These are phyloP conservation scores for Sphagnum magellanicum DNA, from an alignment of 228 moss, liverwort and hornwort genomes.

Conservation along the genomic window DNA sequence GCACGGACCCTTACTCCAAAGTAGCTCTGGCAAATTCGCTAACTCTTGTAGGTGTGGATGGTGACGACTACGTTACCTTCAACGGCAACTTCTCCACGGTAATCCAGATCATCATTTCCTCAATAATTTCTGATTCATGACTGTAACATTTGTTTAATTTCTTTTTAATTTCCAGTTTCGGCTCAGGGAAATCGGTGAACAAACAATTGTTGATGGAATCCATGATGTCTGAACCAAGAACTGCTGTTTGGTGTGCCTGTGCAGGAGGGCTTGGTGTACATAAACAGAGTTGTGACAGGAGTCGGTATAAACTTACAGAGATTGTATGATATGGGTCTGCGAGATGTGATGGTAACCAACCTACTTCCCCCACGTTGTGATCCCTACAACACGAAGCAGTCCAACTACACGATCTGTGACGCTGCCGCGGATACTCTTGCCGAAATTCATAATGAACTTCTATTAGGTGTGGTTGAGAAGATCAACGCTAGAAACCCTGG, in stretches of 20 bases:
- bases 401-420: background rate
- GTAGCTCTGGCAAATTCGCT: background rate
- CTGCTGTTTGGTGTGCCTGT: background rate
- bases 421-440: too few relatives aligned
- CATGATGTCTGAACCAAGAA: too few relatives aligned
- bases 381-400: background rate
- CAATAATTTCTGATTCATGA: background rate
- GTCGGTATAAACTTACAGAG: background rate
- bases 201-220: too few relatives aligned
- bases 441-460: background rate
- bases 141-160: too few relatives aligned
- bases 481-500: background rate
- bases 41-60: background rate
- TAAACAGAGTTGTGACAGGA: slow-evolving; percentile 1
- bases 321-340: background rate
- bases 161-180: too few relatives aligned
- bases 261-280: background rate
- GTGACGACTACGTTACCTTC: slow-evolving; percentile 3
- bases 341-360: slow-evolving; percentile 4
- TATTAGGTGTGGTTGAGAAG: background rate
- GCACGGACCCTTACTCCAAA: background rate
- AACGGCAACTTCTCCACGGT: background rate
- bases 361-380: background rate
- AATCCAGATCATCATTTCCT: background rate
- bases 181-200: background rate